phyloP scores from a whole-genome alignment of 495 filamentous ascomycete genomes.

The Penicillium goetzii region DNA sequence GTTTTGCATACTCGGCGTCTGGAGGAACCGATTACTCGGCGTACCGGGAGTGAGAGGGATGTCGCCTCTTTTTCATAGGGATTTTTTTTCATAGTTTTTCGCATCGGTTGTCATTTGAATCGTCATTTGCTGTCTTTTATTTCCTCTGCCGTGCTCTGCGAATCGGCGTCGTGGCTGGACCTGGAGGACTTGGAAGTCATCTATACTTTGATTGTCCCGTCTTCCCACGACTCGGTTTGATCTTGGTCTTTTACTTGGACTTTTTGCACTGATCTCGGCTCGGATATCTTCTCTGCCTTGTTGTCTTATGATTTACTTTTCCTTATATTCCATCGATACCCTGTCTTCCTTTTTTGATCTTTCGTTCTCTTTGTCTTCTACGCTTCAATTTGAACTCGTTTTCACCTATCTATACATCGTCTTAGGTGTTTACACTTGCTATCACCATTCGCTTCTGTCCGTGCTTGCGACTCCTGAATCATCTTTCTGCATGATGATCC shows the following conservation, averaged over 20 bases:
- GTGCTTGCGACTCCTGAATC: neutral
- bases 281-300: conserved; percentile 2
- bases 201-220: neutral
- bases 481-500: too few relatives aligned
- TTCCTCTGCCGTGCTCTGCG: neutral
- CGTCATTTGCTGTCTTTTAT: conserved; percentile 24
- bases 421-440: neutral
- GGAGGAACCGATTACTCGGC: conserved; percentile 35
- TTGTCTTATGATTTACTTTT: conserved; percentile 21
- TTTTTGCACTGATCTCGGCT: neutral
- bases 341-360: conserved; percentile 29
- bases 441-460: neutral
- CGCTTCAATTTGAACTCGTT: neutral
- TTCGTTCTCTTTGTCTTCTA: neutral
- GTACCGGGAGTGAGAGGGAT: conserved; percentile 40
- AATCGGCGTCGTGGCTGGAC: neutral
- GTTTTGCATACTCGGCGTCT: conserved; percentile 49
- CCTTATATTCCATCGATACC: conserved; percentile 41
- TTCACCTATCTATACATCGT: neutral
- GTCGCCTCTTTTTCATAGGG: conserved; percentile 24
- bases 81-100: conserved; percentile 25
- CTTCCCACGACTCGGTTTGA: neutral
- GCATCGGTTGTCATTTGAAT: conserved; percentile 16
- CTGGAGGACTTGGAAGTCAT: neutral
- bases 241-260: conserved; percentile 11